Base-by-base conservation (phyloP, 1,139 yeast species). In the Protomyces gravidus region DNA sequence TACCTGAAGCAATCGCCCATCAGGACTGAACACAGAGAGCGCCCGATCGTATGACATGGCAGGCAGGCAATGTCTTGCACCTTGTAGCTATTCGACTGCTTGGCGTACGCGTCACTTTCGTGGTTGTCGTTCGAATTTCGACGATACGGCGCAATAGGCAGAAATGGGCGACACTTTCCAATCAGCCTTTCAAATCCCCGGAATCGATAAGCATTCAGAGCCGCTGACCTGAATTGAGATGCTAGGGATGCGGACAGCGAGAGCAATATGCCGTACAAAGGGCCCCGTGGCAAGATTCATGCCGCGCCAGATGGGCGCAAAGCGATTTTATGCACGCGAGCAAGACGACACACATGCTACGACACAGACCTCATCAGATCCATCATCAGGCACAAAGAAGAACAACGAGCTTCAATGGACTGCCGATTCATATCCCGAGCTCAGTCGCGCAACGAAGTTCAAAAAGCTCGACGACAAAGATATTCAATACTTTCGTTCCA, bases 21-120 rank as follows among this genome's bases (percentile, higher is more conserved):
- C 98, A 65, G 99, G 99, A 72, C 95, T 86, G 68, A 40, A 53
- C 73, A 92, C 95, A 63, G 97, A 90, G 70, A 92, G 82, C 63
- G 98, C 98, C 81, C 98, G 85, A 76, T 92, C 98, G 96, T 92
- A 92, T 13, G 53, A 48, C 59, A 55, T 55, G 9, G 9, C 13
- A 19, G 17, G 7, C 17, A 7, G n/a, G 23, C 17, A 15, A 15
- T 36, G 4, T 5, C 2, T 19, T 17, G n/a, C 42, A 17, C 13
- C 32, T 28, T 28, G 13, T 28, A 28, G 32, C 32, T 28, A 28
- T 9, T 9, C 13, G 13, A 28, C 13, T 9, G 32, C 32, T 28
- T 28, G n/a, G n/a, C n/a, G 32, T 9, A 28, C 32, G 32, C 32
- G 32, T 28, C 32, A 28, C 32, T 28, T 28, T n/a, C n/a, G 32